phyloP scores from a whole-genome alignment of 1,139 yeast genomes.

The Saccharomyces hybrid region DNA sequence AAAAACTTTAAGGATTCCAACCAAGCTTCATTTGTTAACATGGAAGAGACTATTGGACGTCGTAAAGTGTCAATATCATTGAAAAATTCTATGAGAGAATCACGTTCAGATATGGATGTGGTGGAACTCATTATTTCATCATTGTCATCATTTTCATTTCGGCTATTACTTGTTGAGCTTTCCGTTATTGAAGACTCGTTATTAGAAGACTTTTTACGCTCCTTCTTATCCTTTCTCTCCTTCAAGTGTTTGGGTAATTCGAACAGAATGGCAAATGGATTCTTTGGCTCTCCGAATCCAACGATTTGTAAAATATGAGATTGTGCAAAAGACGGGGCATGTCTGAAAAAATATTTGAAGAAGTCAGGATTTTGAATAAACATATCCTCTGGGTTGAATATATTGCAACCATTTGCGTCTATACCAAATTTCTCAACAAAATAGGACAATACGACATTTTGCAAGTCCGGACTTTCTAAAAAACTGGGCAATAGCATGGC shows the following conservation, averaged over 20 bases:
- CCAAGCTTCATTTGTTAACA: constrained; percentile 43
- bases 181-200: not conserved
- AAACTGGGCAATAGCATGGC: constrained; percentile 38
- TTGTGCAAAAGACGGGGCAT: constrained; percentile 66
- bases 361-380: constrained; percentile 45
- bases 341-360: constrained; percentile 66
- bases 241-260: constrained; percentile 62
- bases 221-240: constrained; percentile 66
- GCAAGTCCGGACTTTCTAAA: constrained; percentile 43
- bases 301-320: constrained; percentile 66
- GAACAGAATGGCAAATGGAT: constrained; percentile 68
- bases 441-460: constrained; percentile 58
- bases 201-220: constrained; percentile 44
- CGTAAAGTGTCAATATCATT: constrained; percentile 26
- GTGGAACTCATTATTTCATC: constrained; percentile 2
- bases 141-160: constrained; percentile 6
- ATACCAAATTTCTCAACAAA: constrained; percentile 58
- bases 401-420: constrained; percentile 58
- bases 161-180: not conserved
- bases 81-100: constrained; percentile 13
- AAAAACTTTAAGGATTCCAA: constrained; percentile 46
- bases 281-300: constrained; percentile 68
- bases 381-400: constrained; percentile 44
- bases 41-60: constrained; percentile 21
- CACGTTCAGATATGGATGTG: not conserved